Conservation (phyloP, 768 basidiomycete species). For the Cystobasidium onofrii region DNA sequence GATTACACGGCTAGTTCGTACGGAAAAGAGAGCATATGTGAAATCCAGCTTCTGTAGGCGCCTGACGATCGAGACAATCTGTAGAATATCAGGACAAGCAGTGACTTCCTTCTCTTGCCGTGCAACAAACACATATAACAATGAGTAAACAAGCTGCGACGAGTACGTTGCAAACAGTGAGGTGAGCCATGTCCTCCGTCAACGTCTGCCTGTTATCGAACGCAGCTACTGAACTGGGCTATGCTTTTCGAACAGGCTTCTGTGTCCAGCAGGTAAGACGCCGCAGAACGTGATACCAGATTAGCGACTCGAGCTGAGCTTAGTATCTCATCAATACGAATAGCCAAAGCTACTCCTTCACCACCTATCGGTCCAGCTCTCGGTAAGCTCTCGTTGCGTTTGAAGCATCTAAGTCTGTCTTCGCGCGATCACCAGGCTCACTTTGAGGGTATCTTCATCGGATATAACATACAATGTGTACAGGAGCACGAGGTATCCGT, state of each 20-base stretch:
- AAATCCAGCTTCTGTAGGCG: neutral
- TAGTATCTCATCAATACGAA: neutral
- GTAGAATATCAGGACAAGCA: neutral
- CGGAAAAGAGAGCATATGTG: too few relatives aligned
- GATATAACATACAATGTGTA: too few relatives aligned
- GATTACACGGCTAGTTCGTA: too few relatives aligned
- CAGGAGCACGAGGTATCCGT: slow-evolving; percentile 91
- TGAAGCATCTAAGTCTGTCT: too few relatives aligned
- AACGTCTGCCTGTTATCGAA: neutral
- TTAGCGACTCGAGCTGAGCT: neutral
- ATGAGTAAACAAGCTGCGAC: neutral
- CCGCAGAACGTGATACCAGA: neutral
- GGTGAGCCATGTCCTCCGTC: neutral
- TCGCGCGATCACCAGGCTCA: neutral
- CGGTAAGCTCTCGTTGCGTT: slow-evolving; percentile 11
- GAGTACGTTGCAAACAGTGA: neutral
- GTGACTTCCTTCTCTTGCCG: neutral
- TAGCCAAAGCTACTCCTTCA: slow-evolving; percentile 23
- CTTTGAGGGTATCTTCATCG: too few relatives aligned
- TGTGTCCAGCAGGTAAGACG: neutral
- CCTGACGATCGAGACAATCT: neutral
- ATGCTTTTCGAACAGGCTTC: slow-evolving; percentile 1
- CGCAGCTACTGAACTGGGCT: neutral
- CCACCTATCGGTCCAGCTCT: slow-evolving; percentile 22
- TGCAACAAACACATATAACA: neutral